Percentiles rank a stretch among this genome's conserved stretches.
These are phyloP conservation scores for Leucocoprinus leucothites DNA, from an alignment of 768 basidiomycete species.

Conservation along the genomic window DNA sequence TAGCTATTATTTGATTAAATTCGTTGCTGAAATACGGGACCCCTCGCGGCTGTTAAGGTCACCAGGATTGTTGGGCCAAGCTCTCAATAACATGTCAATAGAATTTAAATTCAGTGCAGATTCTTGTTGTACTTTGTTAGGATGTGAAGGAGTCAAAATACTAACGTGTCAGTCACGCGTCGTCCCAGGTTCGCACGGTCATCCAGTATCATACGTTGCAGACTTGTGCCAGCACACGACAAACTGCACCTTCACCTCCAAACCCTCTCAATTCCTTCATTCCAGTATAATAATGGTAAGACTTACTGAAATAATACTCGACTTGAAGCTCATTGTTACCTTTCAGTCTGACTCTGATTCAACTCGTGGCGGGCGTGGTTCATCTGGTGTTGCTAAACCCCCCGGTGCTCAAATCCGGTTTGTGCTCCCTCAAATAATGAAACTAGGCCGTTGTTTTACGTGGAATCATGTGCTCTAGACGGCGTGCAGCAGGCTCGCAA, in stretches of 20 bases:
- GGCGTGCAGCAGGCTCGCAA: conserved; percentile 66
- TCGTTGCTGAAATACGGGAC: too few species aligned
- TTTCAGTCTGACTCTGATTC: conserved; percentile 79
- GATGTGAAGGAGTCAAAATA: not conserved
- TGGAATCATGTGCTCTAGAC: conserved; percentile 36
- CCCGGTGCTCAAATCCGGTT: conserved; percentile 83
- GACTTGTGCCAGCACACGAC: conserved; percentile 29
- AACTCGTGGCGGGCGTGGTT: conserved; percentile 40
- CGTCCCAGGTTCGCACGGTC: conserved; percentile 24
- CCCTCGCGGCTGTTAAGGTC: too few species aligned
- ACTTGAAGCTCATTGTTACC: not conserved
- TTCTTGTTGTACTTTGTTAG: not conserved
- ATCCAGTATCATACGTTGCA: conserved; percentile 17
- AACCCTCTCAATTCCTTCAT: conserved; percentile 19
- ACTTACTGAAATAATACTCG: not conserved
- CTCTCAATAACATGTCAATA: too few species aligned
- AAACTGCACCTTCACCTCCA: conserved; percentile 17
- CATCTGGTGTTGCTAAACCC: conserved; percentile 61
- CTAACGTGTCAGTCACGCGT: conserved; percentile 30
- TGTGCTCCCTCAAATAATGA: conserved; percentile 21
- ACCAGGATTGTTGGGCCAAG: too few species aligned
- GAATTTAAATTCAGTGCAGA: not conserved
- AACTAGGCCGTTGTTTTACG: conserved; percentile 1
- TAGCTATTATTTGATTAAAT: too few species aligned
- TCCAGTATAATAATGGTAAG: conserved; percentile 34